phyloP scores from a whole-genome alignment of 148 eudicot genomes.

The Beta vulgaris region DNA sequence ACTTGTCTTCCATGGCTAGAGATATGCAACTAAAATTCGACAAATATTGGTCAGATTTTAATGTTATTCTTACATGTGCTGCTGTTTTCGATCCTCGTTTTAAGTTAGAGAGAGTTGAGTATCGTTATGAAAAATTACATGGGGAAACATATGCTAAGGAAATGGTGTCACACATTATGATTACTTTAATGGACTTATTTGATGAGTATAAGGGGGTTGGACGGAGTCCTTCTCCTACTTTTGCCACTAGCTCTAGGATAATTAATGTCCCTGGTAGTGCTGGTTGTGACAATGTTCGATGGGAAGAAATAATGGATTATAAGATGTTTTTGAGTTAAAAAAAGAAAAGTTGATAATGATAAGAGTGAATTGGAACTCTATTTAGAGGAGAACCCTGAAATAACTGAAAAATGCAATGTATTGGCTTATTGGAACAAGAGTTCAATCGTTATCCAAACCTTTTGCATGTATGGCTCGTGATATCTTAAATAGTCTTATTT shows the following conservation, averaged over 20 bases:
- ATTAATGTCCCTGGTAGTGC: not conserved
- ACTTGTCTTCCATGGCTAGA: not conserved
- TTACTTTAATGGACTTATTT: slow-evolving; percentile 9
- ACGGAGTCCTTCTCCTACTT: slow-evolving; percentile 1
- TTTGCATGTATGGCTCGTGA: slow-evolving; percentile 19
- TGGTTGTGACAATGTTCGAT: not conserved
- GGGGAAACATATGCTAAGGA: slow-evolving; percentile 12
- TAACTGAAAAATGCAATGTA: not conserved
- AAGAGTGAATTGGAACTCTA: slow-evolving; percentile 1
- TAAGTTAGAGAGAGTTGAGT: slow-evolving; percentile 10
- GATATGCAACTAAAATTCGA: not conserved
- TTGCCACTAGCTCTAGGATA: not conserved
- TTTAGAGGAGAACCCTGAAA: not conserved
- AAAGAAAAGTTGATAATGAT: not conserved
- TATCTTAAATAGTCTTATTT: slow-evolving; percentile 5
- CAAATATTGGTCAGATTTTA: slow-evolving; percentile 1
- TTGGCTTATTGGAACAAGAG: too few species aligned
- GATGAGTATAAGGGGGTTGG: slow-evolving; percentile 8
- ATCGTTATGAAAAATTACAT: slow-evolving; percentile 1
- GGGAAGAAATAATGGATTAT: not conserved
- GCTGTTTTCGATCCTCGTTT: slow-evolving; percentile 21
- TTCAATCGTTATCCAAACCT: not conserved
- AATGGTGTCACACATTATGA: not conserved
- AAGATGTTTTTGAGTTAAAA: not conserved
- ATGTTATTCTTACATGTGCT: slow-evolving; percentile 7